phyloP scores from a whole-genome alignment of 805 yeast genomes.

The Wickerhamomyces chambardii region DNA sequence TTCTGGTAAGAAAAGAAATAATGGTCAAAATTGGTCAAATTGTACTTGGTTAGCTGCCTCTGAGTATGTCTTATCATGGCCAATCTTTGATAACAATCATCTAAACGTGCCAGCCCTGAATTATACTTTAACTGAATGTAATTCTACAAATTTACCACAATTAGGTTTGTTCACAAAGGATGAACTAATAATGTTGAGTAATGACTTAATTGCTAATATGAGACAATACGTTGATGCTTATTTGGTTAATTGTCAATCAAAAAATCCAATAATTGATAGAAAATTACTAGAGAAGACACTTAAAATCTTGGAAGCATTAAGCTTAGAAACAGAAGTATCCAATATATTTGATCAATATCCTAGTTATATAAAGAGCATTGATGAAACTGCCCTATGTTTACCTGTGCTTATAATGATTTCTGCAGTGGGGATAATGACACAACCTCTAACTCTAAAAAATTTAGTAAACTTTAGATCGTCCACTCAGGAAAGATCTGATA shows the following conservation, averaged over 20 bases:
- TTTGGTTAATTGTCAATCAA: conserved; percentile 9
- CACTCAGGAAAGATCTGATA: conserved; percentile 3
- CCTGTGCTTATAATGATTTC: conserved; percentile 6
- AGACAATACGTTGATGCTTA: conserved; percentile 5
- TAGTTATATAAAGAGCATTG: no score
- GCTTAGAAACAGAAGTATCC: background rate
- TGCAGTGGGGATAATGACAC: conserved; percentile 11
- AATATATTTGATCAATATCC: conserved; percentile 2
- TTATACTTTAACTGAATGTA: conserved; percentile 4
- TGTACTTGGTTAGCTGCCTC: conserved; percentile 11
- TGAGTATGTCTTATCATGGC: conserved; percentile 13
- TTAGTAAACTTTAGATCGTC: conserved; percentile 6
- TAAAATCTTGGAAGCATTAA: conserved; percentile 2
- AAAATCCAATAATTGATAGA: conserved; percentile 11
- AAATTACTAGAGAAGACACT: conserved; percentile 5
- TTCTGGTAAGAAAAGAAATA: background rate
- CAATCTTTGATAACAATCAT: conserved; percentile 7
- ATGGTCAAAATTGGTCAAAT: conserved; percentile 10
- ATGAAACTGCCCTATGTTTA: no score
- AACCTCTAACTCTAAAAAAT: conserved; percentile 10
- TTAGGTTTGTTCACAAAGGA: conserved; percentile 2
- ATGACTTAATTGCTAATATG: conserved; percentile 5
- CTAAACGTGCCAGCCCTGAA: conserved; percentile 3
- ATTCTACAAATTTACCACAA: conserved; percentile 4
- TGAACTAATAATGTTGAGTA: conserved; percentile 3